Percentiles rank a stretch among this genome's conserved stretches.
Conservation (phyloP, 2,329 filamentous ascomycete species). For the Aspergillus hiratsukae region DNA sequence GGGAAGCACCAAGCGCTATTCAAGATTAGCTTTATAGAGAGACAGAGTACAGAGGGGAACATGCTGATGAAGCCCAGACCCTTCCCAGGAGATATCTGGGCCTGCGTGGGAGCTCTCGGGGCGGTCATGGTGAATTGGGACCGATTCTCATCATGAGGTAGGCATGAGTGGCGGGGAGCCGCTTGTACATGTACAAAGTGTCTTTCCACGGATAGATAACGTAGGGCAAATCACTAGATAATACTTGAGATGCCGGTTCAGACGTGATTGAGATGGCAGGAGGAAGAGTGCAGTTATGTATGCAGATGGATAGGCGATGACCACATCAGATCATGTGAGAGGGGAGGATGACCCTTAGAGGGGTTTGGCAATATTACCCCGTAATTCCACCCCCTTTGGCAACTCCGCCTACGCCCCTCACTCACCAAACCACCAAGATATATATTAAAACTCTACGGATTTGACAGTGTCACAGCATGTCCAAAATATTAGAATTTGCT, state of each 20-base stretch:
- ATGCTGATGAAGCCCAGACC: conserved; percentile 60
- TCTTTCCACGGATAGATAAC: neutral
- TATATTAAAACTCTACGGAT: too few relatives aligned
- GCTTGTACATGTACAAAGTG: neutral
- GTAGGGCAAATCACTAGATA: neutral
- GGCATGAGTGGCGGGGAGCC: neutral
- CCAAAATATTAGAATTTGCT: too few relatives aligned
- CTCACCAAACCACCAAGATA: too few relatives aligned
- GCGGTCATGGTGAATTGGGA: conserved; percentile 29
- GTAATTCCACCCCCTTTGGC: too few relatives aligned
- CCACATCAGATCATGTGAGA: conserved; percentile 25
- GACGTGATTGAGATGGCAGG: neutral
- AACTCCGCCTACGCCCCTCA: too few relatives aligned
- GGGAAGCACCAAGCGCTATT: conserved; percentile 78
- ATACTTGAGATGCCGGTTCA: neutral
- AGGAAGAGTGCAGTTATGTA: neutral
- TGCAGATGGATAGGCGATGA: conserved; percentile 8
- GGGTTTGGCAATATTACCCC: too few relatives aligned
- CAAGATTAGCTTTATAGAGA: conserved; percentile 20
- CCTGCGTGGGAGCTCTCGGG: conserved; percentile 34
- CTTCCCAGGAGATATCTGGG: conserved; percentile 63
- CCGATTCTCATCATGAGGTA: conserved; percentile 12
- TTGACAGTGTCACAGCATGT: too few relatives aligned
- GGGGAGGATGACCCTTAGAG: conserved; percentile 15
- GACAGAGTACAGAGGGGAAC: conserved; percentile 17